These are phyloP conservation scores for Sporothrix brunneoviolacea DNA, from an alignment of 2,329 filamentous ascomycete species.

Conservation along the genomic window DNA sequence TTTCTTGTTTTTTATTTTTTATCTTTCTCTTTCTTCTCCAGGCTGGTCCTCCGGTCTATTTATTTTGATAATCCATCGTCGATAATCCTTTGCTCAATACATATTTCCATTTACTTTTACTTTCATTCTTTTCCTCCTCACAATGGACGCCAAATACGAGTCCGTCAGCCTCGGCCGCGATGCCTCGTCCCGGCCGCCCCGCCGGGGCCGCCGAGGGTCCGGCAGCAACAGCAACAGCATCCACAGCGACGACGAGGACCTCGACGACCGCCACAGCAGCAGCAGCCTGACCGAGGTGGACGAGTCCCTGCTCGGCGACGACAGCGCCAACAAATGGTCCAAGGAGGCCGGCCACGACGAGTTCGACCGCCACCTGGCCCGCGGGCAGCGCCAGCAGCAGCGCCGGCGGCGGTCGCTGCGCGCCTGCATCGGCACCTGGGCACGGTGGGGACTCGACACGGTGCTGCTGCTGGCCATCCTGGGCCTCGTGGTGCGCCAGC, in stretches of 20 bases:
- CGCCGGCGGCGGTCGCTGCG: constrained; percentile 25
- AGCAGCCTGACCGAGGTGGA: constrained; percentile 30
- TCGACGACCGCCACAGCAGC: constrained; percentile 26
- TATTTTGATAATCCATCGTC: neutral
- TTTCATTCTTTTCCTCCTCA: neutral
- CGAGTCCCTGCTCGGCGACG: constrained; percentile 33
- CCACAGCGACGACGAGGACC: constrained; percentile 28
- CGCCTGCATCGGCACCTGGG: constrained; percentile 28
- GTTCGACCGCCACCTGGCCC: constrained; percentile 11
- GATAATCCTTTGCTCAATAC: neutral
- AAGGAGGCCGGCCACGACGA: constrained; percentile 17
- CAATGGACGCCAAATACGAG: constrained; percentile 17
- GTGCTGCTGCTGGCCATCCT: constrained; percentile 32
- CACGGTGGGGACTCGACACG: constrained; percentile 34
- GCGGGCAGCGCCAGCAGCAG: constrained; percentile 16
- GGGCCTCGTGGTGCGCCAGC: constrained; percentile 29
- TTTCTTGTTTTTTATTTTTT: neutral
- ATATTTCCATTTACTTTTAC: neutral
- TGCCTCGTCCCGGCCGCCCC: neutral
- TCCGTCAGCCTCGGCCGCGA: constrained; percentile 8
- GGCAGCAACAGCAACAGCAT: constrained; percentile 26
- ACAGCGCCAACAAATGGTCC: neutral
- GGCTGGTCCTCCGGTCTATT: constrained; percentile 12
- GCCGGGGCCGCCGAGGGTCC: constrained; percentile 1
- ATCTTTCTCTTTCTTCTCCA: constrained; percentile 4